phyloP scores from a whole-genome alignment of 2,329 filamentous ascomycete genomes.

The Cladorrhinum sp. region DNA sequence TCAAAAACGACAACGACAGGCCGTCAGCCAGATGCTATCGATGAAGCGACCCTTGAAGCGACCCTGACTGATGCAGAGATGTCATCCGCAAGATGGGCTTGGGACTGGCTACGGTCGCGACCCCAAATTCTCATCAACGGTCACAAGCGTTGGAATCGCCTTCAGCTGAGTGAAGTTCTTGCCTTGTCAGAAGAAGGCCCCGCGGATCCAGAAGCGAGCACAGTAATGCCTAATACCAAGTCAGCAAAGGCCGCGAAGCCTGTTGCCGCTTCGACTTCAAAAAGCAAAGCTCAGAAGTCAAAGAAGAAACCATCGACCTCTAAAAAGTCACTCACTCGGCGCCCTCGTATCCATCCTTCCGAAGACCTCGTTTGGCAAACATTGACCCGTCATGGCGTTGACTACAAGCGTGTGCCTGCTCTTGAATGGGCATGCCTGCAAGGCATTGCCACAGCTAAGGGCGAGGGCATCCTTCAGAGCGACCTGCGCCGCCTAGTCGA shows the following conservation, averaged over 20 bases:
- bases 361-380: slow-evolving; percentile 58
- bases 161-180: slow-evolving; percentile 41
- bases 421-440: slow-evolving; percentile 59
- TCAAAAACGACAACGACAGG: slow-evolving; percentile 2
- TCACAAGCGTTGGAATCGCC: slow-evolving; percentile 35
- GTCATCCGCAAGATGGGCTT: slow-evolving; percentile 39
- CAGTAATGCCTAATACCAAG: neutral
- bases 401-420: slow-evolving; percentile 55
- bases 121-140: slow-evolving; percentile 41
- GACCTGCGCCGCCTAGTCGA: slow-evolving; percentile 55
- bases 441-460: slow-evolving; percentile 53
- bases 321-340: slow-evolving; percentile 25
- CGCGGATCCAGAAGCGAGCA: slow-evolving; percentile 1
- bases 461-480: slow-evolving; percentile 57
- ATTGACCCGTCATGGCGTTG: slow-evolving; percentile 56
- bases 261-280: neutral
- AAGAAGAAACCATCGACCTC: slow-evolving; percentile 23
- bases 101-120: slow-evolving; percentile 40
- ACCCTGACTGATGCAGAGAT: slow-evolving; percentile 31
- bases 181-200: slow-evolving; percentile 34
- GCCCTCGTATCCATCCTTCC: slow-evolving; percentile 45
- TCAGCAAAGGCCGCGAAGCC: neutral
- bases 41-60: slow-evolving; percentile 15
- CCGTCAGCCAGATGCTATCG: slow-evolving; percentile 9
- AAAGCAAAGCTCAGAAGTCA: slow-evolving; percentile 14